Base-by-base conservation (phyloP, 2,329 filamentous ascomycete species). In the Clarireedia homoeocarpa region DNA sequence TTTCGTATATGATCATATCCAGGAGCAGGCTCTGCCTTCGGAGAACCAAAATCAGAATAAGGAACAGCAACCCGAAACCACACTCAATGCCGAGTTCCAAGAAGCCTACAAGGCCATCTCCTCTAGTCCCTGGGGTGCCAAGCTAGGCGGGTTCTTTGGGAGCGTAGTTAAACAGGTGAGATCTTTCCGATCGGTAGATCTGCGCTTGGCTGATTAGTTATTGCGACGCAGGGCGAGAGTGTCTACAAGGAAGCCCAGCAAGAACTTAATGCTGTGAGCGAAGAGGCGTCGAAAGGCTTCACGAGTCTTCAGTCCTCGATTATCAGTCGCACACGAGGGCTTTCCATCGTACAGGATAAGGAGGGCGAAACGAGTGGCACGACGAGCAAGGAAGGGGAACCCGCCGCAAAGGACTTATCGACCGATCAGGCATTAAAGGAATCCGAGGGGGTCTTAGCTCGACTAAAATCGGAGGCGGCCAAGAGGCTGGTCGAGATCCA, bases 71-170 rank as follows among this genome's bases (percentile, higher is more conserved):
- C 66, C 72, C 51, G 73, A 74, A 62, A 70, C 74, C 55, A 81
- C 85, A 52, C 80, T 99, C 63, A 95, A 95, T 69, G 81, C 83
- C 63, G 94, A 99, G 68, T 80, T 99, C 61, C 90, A 96, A 73
- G 90, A 96, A 72, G 94, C 92, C 6, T 96, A 97, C 77, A 91
- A 90, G 68, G 91, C 91, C 24, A 89, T 99, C 68, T 92, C 90
- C 3, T 83, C 84, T 62, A 96, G 90, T 66, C 88, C 90, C 10
- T 99, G 94, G 94, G 94, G 92, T 46, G 84, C 87, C 23, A 84
- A 82, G 64, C 83, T 99, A 34, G 92, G 94, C 38, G 92, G 91
- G 6, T 88, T 96, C 70, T 85, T 95, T 68, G 88, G 89, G 48
- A 92, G 81, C 66, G 91, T 96, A n/a, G 88, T 91, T 69, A 96